Conservation (phyloP, 495 filamentous ascomycete genomes). For the Penicillium macrosclerotiorum region DNA sequence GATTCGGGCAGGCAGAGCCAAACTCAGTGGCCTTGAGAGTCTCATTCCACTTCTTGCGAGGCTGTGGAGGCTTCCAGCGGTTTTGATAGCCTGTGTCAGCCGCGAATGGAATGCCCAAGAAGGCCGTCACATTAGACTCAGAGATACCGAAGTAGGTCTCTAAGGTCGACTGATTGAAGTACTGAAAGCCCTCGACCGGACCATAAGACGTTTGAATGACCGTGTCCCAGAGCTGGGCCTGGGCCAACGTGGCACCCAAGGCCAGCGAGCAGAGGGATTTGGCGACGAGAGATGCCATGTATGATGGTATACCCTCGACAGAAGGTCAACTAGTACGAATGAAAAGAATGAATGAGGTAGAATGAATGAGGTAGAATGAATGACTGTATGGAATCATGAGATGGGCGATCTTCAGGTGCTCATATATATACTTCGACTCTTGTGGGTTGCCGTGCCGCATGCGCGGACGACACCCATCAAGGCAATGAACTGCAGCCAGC, state of each 20-base stretch:
- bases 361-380: not conserved
- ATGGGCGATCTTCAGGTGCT: not conserved
- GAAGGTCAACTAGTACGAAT: not conserved
- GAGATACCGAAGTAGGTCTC: slow-evolving; percentile 31
- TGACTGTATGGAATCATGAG: not conserved
- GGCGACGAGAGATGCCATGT: slow-evolving; percentile 11
- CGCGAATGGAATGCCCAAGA: slow-evolving; percentile 26
- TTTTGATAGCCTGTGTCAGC: slow-evolving; percentile 29
- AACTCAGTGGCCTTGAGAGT: slow-evolving; percentile 20
- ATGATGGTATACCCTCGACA: not conserved
- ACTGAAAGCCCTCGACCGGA: slow-evolving; percentile 27
- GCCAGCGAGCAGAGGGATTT: slow-evolving; percentile 11
- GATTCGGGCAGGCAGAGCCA: slow-evolving; percentile 24
- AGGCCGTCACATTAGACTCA: slow-evolving; percentile 50
- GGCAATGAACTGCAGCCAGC: no score
- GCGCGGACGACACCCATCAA: no score
- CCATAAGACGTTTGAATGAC: slow-evolving; percentile 26
- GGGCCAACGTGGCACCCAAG: slow-evolving; percentile 14
- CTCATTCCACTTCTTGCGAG: slow-evolving; percentile 24
- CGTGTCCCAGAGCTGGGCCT: slow-evolving; percentile 22
- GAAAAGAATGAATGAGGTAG: no score
- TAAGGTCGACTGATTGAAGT: slow-evolving; percentile 27
- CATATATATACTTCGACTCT: not conserved
- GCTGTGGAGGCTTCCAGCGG: slow-evolving; percentile 29
- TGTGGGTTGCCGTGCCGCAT: no score